A percentile compares a stretch with the other conserved stretches of the same genome.
These are phyloP conservation scores for Microbotryomycetes sp. DNA, from an alignment of 1,284 basidiomycete genomes.

Conservation along the genomic window DNA sequence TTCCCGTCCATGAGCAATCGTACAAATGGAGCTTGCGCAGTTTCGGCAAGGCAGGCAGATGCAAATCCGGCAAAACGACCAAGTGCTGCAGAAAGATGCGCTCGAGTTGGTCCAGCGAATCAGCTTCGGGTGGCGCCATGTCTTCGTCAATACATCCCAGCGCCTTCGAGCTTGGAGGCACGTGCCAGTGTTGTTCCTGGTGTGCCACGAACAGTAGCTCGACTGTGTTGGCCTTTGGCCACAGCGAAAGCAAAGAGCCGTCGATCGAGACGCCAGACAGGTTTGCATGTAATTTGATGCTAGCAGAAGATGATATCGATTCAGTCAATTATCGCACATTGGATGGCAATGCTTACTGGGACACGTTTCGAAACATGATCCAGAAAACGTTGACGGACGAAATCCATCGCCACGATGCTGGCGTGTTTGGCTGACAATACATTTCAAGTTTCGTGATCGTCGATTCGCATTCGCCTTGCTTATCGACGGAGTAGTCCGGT, in stretches of 20 bases:
- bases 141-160: no score
- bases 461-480: no score
- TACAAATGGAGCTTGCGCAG: background rate
- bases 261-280: background rate
- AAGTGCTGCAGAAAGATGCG: background rate
- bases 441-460: no score
- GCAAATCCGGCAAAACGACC: background rate
- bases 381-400: no score
- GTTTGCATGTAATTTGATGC: background rate
- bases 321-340: no score
- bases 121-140: no score
- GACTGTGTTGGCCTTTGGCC: background rate
- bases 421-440: no score
- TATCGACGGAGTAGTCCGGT: no score
- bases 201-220: background rate
- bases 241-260: background rate
- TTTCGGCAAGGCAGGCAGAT: conserved; percentile 2
- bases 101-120: background rate
- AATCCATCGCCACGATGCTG: no score
- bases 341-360: no score
- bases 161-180: background rate
- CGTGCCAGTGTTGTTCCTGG: background rate
- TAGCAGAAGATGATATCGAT: background rate
- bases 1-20: conserved; percentile 32
- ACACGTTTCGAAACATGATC: no score